Percentiles rank a stretch among this genome's conserved stretches.
These are phyloP conservation scores for Arachnomyces sp. DNA, from an alignment of 2,329 filamentous ascomycete genomes.

Conservation along the genomic window DNA sequence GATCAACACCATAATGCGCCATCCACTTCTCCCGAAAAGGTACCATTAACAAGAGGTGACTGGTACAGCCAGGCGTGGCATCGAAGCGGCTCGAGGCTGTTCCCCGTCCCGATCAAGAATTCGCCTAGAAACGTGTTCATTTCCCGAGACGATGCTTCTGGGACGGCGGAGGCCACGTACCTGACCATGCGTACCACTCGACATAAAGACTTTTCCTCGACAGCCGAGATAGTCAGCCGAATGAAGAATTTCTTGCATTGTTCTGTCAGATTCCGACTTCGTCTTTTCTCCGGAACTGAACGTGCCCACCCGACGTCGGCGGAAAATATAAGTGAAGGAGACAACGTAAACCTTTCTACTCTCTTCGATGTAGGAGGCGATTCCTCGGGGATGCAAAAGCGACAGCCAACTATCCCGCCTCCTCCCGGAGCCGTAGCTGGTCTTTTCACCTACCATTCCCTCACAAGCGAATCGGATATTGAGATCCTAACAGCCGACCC, in stretches of 20 bases:
- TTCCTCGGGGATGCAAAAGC: slow-evolving; percentile 4
- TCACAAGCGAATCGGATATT: slow-evolving; percentile 45
- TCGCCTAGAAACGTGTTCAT: slow-evolving; percentile 43
- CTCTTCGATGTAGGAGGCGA: slow-evolving; percentile 3
- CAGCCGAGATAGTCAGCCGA: slow-evolving; percentile 42
- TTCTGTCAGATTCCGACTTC: slow-evolving; percentile 42
- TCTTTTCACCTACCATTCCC: slow-evolving; percentile 44
- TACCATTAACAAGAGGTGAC: slow-evolving; percentile 20
- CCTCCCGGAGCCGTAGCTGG: slow-evolving; percentile 42
- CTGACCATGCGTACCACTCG: slow-evolving; percentile 43
- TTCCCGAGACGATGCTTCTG: slow-evolving; percentile 18
- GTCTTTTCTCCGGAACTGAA: slow-evolving; percentile 27
- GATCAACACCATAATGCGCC: slow-evolving; percentile 9
- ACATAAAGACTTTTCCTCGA: slow-evolving; percentile 36
- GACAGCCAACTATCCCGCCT: too few species aligned
- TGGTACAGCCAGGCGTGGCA: slow-evolving; percentile 41
- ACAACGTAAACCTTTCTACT: not conserved
- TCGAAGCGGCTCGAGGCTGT: slow-evolving; percentile 29
- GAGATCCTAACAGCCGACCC: slow-evolving; percentile 46
- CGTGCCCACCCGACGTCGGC: not conserved
- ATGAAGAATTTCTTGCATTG: slow-evolving; percentile 39
- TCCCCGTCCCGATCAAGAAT: slow-evolving; percentile 39
- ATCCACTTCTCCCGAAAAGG: too few species aligned
- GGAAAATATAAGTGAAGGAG: not conserved
- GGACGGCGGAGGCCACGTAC: slow-evolving; percentile 27